These are phyloP conservation scores for Plantago ovata DNA, from an alignment of 257 asterid genomes.

Conservation along the genomic window DNA sequence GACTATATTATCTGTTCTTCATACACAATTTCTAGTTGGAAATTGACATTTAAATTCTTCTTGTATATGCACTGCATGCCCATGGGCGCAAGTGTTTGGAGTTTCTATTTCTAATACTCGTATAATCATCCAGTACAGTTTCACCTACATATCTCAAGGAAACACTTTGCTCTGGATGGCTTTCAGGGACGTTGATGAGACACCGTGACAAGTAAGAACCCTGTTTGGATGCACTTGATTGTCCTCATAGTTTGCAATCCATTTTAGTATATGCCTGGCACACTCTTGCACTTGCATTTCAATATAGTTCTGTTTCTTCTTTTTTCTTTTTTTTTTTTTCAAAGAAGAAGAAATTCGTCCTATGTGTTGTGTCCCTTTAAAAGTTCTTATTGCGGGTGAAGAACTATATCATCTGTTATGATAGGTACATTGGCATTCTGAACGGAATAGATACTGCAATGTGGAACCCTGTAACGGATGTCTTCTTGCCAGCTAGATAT, in stretches of 20 bases:
- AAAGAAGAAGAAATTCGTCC: not conserved
- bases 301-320: not conserved
- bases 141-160: slow-evolving; percentile 88
- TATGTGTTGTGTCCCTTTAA: not conserved
- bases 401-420: slow-evolving; percentile 14
- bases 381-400: not conserved
- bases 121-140: slow-evolving; percentile 65
- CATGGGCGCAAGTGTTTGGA: slow-evolving; percentile 6
- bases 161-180: slow-evolving; percentile 95
- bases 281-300: slow-evolving; percentile 4
- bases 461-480: slow-evolving; percentile 86
- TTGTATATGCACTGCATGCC: not conserved
- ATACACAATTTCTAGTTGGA: slow-evolving; percentile 12
- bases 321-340: too few species aligned
- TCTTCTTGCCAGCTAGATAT: slow-evolving; percentile 74
- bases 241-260: not conserved
- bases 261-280: not conserved
- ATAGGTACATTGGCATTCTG: slow-evolving; percentile 74
- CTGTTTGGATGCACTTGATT: not conserved
- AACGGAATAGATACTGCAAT: slow-evolving; percentile 77
- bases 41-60: slow-evolving; percentile 1
- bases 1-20: slow-evolving; percentile 16
- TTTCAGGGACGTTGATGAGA: slow-evolving; percentile 63
- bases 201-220: slow-evolving; percentile 66
- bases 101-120: slow-evolving; percentile 26